phyloP scores from a whole-genome alignment of 305 asterid species.

The Ruellia speciosa region DNA sequence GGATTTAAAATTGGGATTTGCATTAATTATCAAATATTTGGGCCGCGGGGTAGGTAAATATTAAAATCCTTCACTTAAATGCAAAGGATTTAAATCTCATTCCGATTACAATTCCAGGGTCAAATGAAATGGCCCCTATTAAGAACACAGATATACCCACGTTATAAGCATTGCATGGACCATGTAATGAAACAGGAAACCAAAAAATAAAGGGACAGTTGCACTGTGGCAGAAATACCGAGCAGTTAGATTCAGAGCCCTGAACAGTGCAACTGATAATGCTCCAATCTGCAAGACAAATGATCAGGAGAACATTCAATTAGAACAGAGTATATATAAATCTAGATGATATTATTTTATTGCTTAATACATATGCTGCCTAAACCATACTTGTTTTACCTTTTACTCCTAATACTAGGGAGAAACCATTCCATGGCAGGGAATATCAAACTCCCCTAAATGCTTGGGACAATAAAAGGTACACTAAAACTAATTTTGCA shows the following conservation, averaged over 20 bases:
- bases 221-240: conserved; percentile 44
- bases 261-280: conserved; percentile 69
- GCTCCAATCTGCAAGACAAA: conserved; percentile 71
- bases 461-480: background rate
- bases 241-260: conserved; percentile 81
- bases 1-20: too few relatives aligned
- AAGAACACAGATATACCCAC: too few relatives aligned
- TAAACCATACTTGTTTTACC: conserved; percentile 2
- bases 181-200: conserved; percentile 3
- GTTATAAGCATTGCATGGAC: too few relatives aligned
- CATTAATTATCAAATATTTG: too few relatives aligned
- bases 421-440: background rate
- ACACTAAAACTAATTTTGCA: background rate
- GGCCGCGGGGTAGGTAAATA: too few relatives aligned
- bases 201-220: conserved; percentile 15
- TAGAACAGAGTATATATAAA: conserved; percentile 11
- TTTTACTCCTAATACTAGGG: conserved; percentile 1
- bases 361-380: conserved; percentile 7
- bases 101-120: too few relatives aligned
- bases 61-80: too few relatives aligned
- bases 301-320: conserved; percentile 19
- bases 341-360: conserved; percentile 1
- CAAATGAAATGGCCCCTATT: too few relatives aligned
- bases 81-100: too few relatives aligned
- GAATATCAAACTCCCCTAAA: conserved; percentile 2